These are phyloP conservation scores for Colletotrichum sp. DNA, from an alignment of 2,329 filamentous ascomycete species.

Conservation along the genomic window DNA sequence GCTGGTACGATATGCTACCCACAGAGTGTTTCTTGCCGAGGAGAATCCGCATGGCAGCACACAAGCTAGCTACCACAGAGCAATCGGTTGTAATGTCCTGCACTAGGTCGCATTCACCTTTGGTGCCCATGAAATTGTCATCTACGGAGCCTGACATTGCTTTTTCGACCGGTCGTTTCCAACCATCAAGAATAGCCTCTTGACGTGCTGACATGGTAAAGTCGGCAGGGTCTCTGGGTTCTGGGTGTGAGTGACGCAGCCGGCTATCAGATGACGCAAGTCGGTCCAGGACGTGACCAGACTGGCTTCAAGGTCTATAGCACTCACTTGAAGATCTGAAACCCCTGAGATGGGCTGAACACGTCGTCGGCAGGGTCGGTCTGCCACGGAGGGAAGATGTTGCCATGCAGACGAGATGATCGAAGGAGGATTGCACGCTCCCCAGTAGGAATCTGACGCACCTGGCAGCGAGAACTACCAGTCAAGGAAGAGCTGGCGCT, in stretches of 20 bases:
- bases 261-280: not conserved
- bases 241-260: not conserved
- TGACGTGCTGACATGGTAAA: slow-evolving; percentile 80
- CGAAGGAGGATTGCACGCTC: slow-evolving; percentile 81
- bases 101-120: slow-evolving; percentile 77
- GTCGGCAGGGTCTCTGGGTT: slow-evolving; percentile 68
- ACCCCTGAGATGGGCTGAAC: slow-evolving; percentile 61
- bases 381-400: slow-evolving; percentile 87
- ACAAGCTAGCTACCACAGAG: slow-evolving; percentile 94
- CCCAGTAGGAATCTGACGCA: slow-evolving; percentile 66
- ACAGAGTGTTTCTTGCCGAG: slow-evolving; percentile 74
- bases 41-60: slow-evolving; percentile 75
- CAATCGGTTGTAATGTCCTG: slow-evolving; percentile 97
- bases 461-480: slow-evolving; percentile 33
- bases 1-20: slow-evolving; percentile 27
- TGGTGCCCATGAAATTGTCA: slow-evolving; percentile 59
- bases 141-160: slow-evolving; percentile 45
- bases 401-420: slow-evolving; percentile 81
- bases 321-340: slow-evolving; percentile 67
- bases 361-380: slow-evolving; percentile 61
- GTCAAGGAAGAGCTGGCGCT: not conserved
- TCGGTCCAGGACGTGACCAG: not conserved
- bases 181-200: slow-evolving; percentile 76
- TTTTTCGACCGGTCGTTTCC: slow-evolving; percentile 79
- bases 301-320: not conserved